Percentiles rank a stretch among this genome's conserved stretches.
phyloP scores from a whole-genome alignment of 768 basidiomycete genomes.

The Lepiota subincarnata region DNA sequence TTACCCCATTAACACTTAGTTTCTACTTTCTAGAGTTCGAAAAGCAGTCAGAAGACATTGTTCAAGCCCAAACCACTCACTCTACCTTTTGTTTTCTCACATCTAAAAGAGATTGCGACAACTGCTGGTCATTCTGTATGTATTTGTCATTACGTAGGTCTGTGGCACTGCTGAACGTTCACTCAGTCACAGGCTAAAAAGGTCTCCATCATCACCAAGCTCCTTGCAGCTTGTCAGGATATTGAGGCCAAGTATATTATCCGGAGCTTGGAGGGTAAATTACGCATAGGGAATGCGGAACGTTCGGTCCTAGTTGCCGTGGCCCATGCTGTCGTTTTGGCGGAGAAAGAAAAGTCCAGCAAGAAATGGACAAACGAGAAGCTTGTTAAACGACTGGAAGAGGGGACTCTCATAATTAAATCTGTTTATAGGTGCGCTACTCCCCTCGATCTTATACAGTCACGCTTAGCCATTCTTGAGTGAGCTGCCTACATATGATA shows the following conservation, averaged over 20 bases:
- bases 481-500: constrained; percentile 90
- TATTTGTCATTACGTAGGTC: not conserved
- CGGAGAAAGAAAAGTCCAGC: constrained; percentile 61
- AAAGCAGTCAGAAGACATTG: constrained; percentile 87
- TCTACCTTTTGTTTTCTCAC: constrained; percentile 85
- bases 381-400: constrained; percentile 67
- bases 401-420: constrained; percentile 76
- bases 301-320: constrained; percentile 93
- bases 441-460: constrained; percentile 6
- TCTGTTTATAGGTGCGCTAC: constrained; percentile 79
- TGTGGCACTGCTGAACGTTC: not conserved
- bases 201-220: constrained; percentile 89
- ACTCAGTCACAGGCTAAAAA: constrained; percentile 90
- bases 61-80: constrained; percentile 94
- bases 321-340: constrained; percentile 84
- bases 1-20: not conserved
- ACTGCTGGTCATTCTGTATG: constrained; percentile 76
- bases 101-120: constrained; percentile 85
- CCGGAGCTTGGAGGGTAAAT: constrained; percentile 92
- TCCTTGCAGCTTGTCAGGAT: constrained; percentile 88
- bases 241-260: constrained; percentile 96
- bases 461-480: constrained; percentile 33
- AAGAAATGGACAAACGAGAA: constrained; percentile 78
- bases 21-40: constrained; percentile 63
- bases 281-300: constrained; percentile 96